These are phyloP conservation scores for Neospora caninum DNA, from an alignment of 169 alveolate genomes.

Conservation along the genomic window DNA sequence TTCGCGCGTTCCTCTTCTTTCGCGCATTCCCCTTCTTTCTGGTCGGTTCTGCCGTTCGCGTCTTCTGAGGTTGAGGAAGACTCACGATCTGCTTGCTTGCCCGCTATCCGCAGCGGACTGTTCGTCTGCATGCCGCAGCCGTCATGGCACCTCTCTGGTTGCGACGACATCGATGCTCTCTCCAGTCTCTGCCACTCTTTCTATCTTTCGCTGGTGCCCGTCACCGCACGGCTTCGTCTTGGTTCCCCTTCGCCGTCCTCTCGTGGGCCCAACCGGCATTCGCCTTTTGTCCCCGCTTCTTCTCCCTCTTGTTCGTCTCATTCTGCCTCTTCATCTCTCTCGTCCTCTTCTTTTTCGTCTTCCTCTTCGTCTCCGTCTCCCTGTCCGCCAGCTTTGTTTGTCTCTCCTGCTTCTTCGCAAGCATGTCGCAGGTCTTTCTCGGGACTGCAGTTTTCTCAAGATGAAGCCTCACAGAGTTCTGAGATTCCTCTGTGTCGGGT, in stretches of 20 bases:
- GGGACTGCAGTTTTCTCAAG: too few relatives aligned
- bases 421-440: too few relatives aligned
- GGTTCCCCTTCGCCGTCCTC: background rate
- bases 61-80: background rate
- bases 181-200: background rate
- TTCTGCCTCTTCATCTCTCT: background rate
- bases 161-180: slow-evolving; percentile 1
- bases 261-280: background rate
- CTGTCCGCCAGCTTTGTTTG: too few relatives aligned
- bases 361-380: background rate
- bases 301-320: background rate
- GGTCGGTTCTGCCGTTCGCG: background rate
- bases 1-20: background rate
- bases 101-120: background rate
- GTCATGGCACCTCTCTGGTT: background rate
- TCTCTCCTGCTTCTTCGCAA: too few relatives aligned
- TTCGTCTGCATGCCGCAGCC: background rate
- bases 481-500: background rate
- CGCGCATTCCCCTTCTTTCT: background rate
- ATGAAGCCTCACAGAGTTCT: background rate
- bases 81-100: background rate
- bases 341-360: background rate
- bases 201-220: background rate
- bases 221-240: background rate
- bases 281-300: background rate